A percentile compares a stretch with the other conserved stretches of the same genome.
Evolutionary conservation across 2,329 filamentous ascomycete species (phyloP).

Genomic region (Penicillium palitans): DNA sequence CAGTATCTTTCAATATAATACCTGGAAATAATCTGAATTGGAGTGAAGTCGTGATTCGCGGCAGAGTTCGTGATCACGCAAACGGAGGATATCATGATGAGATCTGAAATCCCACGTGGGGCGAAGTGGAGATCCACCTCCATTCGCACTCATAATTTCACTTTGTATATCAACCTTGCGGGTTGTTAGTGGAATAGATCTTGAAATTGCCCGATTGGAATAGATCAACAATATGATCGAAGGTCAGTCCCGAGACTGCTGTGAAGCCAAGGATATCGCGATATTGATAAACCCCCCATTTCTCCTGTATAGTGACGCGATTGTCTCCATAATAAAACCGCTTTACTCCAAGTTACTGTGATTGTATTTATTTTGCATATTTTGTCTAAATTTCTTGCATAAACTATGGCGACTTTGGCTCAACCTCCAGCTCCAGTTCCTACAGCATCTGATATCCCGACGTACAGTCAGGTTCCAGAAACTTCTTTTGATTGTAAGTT

Average conservation of each 20-base stretch:
- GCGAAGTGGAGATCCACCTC: conserved; percentile 1
- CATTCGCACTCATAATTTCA: background rate
- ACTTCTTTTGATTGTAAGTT: conserved; percentile 12
- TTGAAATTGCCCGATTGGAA: conserved; percentile 10
- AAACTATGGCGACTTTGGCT: conserved; percentile 3
- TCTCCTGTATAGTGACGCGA: background rate
- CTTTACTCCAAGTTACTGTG: background rate
- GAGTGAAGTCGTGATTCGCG: background rate
- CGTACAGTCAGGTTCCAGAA: conserved; percentile 12
- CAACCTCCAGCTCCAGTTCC: background rate
- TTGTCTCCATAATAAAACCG: background rate
- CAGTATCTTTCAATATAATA: background rate
- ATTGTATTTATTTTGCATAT: background rate
- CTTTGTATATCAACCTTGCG: background rate
- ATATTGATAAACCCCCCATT: conserved; percentile 3
- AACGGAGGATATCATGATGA: conserved; percentile 26
- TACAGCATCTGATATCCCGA: conserved; percentile 8
- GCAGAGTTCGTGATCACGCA: conserved; percentile 14
- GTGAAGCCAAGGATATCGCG: background rate
- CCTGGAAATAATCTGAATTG: background rate
- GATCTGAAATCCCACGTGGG: conserved; percentile 1
- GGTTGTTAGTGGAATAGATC: background rate
- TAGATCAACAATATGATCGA: background rate
- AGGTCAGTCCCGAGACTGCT: background rate
- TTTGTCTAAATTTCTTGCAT: background rate